phyloP scores from a whole-genome alignment of 2,329 filamentous ascomycete species.

The Fusarium virguliforme region DNA sequence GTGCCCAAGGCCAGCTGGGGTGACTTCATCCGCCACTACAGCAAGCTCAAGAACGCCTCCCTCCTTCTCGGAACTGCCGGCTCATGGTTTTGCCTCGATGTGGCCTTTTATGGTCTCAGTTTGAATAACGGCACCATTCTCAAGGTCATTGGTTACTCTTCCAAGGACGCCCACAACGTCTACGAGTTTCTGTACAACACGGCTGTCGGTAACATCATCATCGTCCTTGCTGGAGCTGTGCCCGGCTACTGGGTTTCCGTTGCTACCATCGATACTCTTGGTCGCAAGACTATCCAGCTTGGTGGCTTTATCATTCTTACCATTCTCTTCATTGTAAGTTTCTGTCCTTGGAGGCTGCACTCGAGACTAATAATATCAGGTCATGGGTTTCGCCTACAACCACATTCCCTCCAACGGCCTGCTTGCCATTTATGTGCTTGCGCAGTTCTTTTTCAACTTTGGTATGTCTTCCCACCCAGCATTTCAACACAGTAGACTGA shows the following conservation, averaged over 20 bases:
- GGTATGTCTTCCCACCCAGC: constrained; percentile 48
- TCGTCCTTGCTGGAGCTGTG: constrained; percentile 84
- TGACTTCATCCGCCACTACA: constrained; percentile 82
- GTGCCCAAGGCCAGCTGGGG: constrained; percentile 79
- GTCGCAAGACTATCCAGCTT: constrained; percentile 84
- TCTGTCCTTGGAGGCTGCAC: accelerated
- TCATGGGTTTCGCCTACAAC: constrained; percentile 76
- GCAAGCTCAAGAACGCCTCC: constrained; percentile 79
- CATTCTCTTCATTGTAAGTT: constrained; percentile 67
- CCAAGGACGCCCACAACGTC: constrained; percentile 64
- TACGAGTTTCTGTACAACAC: constrained; percentile 82
- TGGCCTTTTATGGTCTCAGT: constrained; percentile 77
- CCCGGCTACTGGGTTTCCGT: constrained; percentile 89
- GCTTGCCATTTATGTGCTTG: constrained; percentile 69
- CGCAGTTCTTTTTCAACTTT: constrained; percentile 75
- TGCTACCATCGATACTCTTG: constrained; percentile 79
- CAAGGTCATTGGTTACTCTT: constrained; percentile 78
- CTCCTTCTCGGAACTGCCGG: constrained; percentile 84
- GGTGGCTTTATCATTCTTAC: constrained; percentile 75
- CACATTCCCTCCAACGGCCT: constrained; percentile 68
- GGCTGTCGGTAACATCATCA: constrained; percentile 83
- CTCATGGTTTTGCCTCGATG: constrained; percentile 84
- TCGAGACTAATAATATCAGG: constrained; percentile 21
- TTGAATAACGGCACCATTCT: constrained; percentile 85
- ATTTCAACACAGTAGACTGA: neutral